These are phyloP conservation scores for Phytophthora pisi DNA, from an alignment of 352 stramenopile genomes.

Conservation along the genomic window DNA sequence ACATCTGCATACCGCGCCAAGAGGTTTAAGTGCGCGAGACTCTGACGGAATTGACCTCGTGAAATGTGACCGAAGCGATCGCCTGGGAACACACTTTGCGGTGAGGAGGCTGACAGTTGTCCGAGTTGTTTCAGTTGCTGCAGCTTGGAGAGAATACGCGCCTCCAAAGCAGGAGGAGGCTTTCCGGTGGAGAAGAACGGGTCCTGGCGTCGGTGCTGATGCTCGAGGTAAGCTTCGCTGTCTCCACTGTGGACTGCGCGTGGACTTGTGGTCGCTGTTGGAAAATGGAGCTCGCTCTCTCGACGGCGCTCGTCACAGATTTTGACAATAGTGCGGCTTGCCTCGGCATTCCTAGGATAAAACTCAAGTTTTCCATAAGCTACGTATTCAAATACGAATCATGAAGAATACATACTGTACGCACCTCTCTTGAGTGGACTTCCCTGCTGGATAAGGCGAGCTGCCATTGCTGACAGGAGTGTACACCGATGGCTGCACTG, in stretches of 20 bases:
- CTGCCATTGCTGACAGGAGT: conserved; percentile 26
- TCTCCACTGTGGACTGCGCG: conserved; percentile 6
- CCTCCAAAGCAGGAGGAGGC: conserved; percentile 50
- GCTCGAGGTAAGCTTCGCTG: conserved; percentile 29
- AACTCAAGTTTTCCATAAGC: conserved; percentile 2
- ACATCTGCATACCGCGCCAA: conserved; percentile 71
- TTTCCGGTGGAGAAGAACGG: conserved; percentile 45
- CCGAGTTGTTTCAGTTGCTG: conserved; percentile 71
- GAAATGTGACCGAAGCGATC: conserved; percentile 78
- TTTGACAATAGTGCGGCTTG: conserved; percentile 67
- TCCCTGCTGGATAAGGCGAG: conserved; percentile 52
- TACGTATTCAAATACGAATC: background rate
- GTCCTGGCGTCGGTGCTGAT: conserved; percentile 37
- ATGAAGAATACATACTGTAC: background rate
- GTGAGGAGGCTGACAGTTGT: conserved; percentile 52
- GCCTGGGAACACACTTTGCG: conserved; percentile 68
- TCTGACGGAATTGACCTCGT: conserved; percentile 72
- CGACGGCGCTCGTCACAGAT: conserved; percentile 71
- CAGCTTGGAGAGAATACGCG: conserved; percentile 61
- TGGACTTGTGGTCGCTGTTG: conserved; percentile 24
- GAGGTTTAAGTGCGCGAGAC: conserved; percentile 68
- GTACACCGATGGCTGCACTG: conserved; percentile 36
- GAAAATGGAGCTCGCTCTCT: conserved; percentile 57
- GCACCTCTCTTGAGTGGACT: conserved; percentile 76
- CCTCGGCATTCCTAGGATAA: conserved; percentile 59